phyloP scores from a whole-genome alignment of 257 asterid genomes.

The Solanum pinnatisectum region DNA sequence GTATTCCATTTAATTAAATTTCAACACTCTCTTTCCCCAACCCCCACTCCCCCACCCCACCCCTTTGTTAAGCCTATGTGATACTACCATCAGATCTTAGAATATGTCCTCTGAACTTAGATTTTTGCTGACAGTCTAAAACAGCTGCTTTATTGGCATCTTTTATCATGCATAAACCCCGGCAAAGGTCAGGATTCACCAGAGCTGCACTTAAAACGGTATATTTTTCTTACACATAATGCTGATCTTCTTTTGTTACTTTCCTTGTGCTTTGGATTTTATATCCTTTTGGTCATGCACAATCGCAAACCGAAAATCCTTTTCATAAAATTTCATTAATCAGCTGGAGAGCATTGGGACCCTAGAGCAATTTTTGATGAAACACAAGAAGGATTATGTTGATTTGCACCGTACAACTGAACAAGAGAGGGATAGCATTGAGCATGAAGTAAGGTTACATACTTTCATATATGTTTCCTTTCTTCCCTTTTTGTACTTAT shows the following conservation, averaged over 20 bases:
- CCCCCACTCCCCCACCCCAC: not conserved
- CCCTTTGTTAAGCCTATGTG: not conserved
- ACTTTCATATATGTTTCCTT: not conserved
- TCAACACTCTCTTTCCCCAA: not conserved
- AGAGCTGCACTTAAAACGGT: conserved; percentile 86
- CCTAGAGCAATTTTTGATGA: conserved; percentile 73
- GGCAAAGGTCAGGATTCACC: conserved; percentile 58
- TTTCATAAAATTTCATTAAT: conserved; percentile 2
- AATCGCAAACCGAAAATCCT: not conserved
- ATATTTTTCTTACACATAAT: not conserved
- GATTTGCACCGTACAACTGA: conserved; percentile 86
- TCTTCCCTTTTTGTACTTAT: not conserved
- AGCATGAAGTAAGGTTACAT: conserved; percentile 63
- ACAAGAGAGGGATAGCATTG: conserved; percentile 90
- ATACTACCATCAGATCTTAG: not conserved
- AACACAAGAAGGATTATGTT: conserved; percentile 85
- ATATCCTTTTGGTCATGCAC: not conserved
- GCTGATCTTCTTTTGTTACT: not conserved
- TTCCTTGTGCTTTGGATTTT: not conserved
- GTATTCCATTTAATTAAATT: not conserved
- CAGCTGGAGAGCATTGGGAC: conserved; percentile 74
- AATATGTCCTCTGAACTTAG: conserved; percentile 4
- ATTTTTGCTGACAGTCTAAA: conserved; percentile 48
- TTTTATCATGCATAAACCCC: conserved; percentile 67
- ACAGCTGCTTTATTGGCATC: conserved; percentile 75